Evolutionary conservation across 2,329 filamentous ascomycete species (phyloP).

Genomic region (Calonectria pauciramosa): DNA sequence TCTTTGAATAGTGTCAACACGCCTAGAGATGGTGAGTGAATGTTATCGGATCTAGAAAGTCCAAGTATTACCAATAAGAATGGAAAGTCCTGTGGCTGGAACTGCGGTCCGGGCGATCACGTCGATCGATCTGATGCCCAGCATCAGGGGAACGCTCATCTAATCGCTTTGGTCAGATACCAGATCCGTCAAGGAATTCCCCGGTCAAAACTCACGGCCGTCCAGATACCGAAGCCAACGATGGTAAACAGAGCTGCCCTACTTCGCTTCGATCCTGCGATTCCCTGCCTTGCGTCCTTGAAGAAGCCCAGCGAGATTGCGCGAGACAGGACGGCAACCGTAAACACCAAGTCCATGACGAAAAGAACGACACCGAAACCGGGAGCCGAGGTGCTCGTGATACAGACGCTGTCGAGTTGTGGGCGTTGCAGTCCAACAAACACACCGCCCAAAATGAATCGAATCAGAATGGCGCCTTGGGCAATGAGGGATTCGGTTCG

Average conservation of each 20-base stretch:
- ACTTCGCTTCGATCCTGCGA: conserved; percentile 46
- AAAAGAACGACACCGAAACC: conserved; percentile 62
- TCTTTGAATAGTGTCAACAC: conserved; percentile 54
- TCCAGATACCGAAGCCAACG: conserved; percentile 65
- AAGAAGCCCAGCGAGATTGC: conserved; percentile 55
- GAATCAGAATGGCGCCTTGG: conserved; percentile 61
- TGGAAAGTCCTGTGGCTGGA: conserved; percentile 63
- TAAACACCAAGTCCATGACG: conserved; percentile 60
- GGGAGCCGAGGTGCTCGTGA: conserved; percentile 60
- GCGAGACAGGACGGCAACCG: conserved; percentile 57
- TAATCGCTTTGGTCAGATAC: conserved; percentile 40
- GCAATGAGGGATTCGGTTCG: conserved; percentile 54
- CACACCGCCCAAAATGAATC: conserved; percentile 66
- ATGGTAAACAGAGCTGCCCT: conserved; percentile 59
- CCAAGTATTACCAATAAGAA: conserved; percentile 61
- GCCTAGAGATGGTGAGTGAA: conserved; percentile 35
- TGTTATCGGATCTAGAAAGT: neutral
- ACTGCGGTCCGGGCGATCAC: conserved; percentile 63
- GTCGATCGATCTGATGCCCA: conserved; percentile 60
- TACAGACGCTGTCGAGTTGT: conserved; percentile 66
- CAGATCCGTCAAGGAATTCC: neutral
- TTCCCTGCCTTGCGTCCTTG: conserved; percentile 48
- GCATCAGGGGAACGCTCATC: conserved; percentile 65
- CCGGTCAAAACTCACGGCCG: conserved; percentile 59
- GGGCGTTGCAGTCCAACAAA: conserved; percentile 69